A percentile compares a stretch with the other conserved stretches of the same genome.
Conservation (phyloP, 768 basidiomycete genomes). For the Phallus indusiatus region DNA sequence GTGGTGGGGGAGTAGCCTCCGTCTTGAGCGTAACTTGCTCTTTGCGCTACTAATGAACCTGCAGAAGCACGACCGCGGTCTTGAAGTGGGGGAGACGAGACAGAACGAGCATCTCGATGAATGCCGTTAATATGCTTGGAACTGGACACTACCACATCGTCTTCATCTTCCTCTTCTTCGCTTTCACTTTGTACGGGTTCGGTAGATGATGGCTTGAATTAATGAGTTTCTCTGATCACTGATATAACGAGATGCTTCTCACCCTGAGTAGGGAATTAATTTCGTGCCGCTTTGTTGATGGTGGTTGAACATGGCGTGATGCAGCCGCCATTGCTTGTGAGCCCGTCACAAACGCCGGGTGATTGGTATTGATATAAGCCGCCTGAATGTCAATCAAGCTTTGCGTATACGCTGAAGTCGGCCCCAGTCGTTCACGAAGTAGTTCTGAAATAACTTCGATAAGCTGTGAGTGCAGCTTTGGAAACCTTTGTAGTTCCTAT, state of each 20-base stretch:
- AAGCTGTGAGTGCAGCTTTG: slow-evolving; percentile 82
- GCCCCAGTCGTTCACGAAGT: slow-evolving; percentile 87
- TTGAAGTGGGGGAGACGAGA: slow-evolving; percentile 63
- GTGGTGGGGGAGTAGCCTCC: slow-evolving; percentile 19
- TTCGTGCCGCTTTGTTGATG: slow-evolving; percentile 31
- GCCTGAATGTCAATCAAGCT: slow-evolving; percentile 95
- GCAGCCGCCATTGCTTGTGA: slow-evolving; percentile 51
- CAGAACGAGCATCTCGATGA: slow-evolving; percentile 54
- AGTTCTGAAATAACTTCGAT: slow-evolving; percentile 97
- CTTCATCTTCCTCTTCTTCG: slow-evolving; percentile 53
- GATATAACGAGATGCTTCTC: slow-evolving; percentile 20
- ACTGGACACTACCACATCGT: slow-evolving; percentile 45
- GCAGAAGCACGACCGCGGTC: slow-evolving; percentile 52
- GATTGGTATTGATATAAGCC: slow-evolving; percentile 99
- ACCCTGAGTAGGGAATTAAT: slow-evolving; percentile 41
- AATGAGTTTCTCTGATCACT: slow-evolving; percentile 10
- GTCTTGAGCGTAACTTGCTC: slow-evolving; percentile 15
- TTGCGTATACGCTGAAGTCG: slow-evolving; percentile 93
- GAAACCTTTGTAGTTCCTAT: slow-evolving; percentile 96
- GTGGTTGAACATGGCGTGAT: slow-evolving; percentile 14
- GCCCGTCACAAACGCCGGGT: slow-evolving; percentile 85
- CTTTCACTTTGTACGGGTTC: slow-evolving; percentile 51
- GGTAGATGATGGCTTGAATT: slow-evolving; percentile 47
- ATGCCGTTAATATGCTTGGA: slow-evolving; percentile 43
- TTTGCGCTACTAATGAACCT: slow-evolving; percentile 24